Conservation (phyloP, 108 stramenopile genomes). For the Parietichytrium sp. region DNA sequence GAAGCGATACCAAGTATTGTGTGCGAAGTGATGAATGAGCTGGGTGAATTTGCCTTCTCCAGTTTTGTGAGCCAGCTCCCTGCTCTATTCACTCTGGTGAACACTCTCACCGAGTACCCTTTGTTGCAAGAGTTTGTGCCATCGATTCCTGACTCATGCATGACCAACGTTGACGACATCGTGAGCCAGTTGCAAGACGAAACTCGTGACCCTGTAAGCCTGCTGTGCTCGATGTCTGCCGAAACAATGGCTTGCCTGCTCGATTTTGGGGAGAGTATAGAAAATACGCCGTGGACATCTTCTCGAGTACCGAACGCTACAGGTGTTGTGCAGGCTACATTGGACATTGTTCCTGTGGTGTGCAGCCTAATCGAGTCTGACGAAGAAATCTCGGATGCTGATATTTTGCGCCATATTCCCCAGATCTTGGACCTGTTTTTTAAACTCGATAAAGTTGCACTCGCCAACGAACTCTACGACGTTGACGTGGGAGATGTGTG, state of each 20-base stretch:
- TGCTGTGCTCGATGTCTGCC: neutral
- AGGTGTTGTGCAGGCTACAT: neutral
- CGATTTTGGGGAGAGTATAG: neutral
- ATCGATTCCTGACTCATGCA: neutral
- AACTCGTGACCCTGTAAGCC: neutral
- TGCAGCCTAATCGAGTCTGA: neutral
- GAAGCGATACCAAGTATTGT: neutral
- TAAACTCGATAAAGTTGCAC: neutral
- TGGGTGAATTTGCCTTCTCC: neutral
- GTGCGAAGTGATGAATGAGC: neutral
- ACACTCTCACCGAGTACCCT: neutral
- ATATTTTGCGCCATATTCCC: slow-evolving; percentile 16
- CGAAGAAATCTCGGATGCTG: neutral
- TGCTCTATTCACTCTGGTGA: neutral
- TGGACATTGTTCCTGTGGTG: neutral
- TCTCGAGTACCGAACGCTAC: too few species aligned
- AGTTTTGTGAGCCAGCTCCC: neutral
- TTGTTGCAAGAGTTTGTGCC: neutral
- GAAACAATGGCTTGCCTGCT: neutral
- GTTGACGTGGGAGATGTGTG: neutral
- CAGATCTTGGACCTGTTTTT: neutral
- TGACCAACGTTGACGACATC: neutral
- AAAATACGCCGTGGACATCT: neutral
- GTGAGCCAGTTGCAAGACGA: neutral
- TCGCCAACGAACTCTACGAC: neutral